These are phyloP conservation scores for Xylaria sp. DNA, from an alignment of 2,329 filamentous ascomycete genomes.

Conservation along the genomic window DNA sequence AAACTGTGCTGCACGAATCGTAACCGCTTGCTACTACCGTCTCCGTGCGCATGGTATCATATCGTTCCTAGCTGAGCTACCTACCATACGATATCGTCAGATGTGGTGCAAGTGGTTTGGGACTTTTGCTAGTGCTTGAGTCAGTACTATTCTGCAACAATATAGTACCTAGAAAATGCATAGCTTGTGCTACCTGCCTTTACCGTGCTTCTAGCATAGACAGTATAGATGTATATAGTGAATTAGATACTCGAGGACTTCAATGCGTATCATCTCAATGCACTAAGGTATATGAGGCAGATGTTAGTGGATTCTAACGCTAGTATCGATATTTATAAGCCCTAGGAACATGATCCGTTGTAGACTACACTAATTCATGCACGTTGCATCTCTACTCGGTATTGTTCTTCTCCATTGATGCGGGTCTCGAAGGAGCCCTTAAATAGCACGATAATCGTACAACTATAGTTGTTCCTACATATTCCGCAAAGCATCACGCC, in stretches of 20 bases:
- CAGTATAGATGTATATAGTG: not conserved
- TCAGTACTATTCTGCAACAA: not conserved
- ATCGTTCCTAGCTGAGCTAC: not conserved
- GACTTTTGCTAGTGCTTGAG: slow-evolving; percentile 1
- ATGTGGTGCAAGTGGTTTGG: not conserved
- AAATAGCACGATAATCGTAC: not conserved
- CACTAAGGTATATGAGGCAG: not conserved
- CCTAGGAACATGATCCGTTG: not conserved
- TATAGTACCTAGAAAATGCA: not conserved
- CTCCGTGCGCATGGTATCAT: slow-evolving; percentile 2
- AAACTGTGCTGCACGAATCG: not conserved
- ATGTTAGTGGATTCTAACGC: not conserved
- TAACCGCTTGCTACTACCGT: not conserved
- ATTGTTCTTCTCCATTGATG: not conserved
- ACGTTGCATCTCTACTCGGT: not conserved
- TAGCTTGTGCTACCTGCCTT: not conserved
- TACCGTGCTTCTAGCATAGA: not conserved
- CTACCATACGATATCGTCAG: not conserved
- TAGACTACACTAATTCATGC: slow-evolving; percentile 1
- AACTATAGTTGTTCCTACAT: not conserved
- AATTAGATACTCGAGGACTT: slow-evolving; percentile 11
- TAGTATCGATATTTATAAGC: not conserved
- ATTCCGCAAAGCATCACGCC: not conserved
- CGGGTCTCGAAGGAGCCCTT: not conserved
- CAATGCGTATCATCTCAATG: not conserved